Evolutionary conservation across 2,329 filamentous ascomycete species (phyloP).

Genomic region (Aspergillus sp.): DNA sequence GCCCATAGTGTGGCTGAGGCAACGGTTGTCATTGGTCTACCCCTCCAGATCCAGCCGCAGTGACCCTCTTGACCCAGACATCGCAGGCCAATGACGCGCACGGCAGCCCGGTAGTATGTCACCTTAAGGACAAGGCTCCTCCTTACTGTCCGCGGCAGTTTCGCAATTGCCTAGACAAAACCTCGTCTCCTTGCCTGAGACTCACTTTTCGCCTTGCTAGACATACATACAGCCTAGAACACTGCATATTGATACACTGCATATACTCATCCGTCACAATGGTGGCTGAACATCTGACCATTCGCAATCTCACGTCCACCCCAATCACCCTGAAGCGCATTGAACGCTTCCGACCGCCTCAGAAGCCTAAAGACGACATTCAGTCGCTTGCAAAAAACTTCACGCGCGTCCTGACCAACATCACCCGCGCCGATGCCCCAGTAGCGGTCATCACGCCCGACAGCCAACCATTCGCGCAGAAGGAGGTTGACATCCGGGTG

Average conservation of each 20-base stretch:
- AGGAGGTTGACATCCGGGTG: constrained; percentile 63
- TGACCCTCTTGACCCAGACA: constrained; percentile 3
- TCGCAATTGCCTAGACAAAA: not conserved
- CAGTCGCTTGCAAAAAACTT: constrained; percentile 49
- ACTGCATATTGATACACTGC: not conserved
- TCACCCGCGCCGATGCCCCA: constrained; percentile 43
- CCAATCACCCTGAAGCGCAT: constrained; percentile 70
- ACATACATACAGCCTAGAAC: too few species aligned
- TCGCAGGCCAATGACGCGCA: constrained; percentile 11
- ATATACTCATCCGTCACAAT: constrained; percentile 16
- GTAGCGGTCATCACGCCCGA: constrained; percentile 48
- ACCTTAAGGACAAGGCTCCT: not conserved
- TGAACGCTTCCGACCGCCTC: constrained; percentile 67
- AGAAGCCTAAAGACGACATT: constrained; percentile 35
- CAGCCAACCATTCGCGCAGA: constrained; percentile 59
- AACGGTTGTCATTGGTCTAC: constrained; percentile 2
- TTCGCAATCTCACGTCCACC: constrained; percentile 78
- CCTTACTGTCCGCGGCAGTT: not conserved
- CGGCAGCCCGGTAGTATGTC: constrained; percentile 7
- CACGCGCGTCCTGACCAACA: constrained; percentile 42
- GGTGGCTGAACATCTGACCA: constrained; percentile 55
- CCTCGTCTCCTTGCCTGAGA: not conserved
- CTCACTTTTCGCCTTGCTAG: too few species aligned
- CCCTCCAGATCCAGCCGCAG: constrained; percentile 6
- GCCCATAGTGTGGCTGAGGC: constrained; percentile 2